Base-by-base conservation (phyloP, 106 monocot genomes). In the Ottelia alismoides region DNA sequence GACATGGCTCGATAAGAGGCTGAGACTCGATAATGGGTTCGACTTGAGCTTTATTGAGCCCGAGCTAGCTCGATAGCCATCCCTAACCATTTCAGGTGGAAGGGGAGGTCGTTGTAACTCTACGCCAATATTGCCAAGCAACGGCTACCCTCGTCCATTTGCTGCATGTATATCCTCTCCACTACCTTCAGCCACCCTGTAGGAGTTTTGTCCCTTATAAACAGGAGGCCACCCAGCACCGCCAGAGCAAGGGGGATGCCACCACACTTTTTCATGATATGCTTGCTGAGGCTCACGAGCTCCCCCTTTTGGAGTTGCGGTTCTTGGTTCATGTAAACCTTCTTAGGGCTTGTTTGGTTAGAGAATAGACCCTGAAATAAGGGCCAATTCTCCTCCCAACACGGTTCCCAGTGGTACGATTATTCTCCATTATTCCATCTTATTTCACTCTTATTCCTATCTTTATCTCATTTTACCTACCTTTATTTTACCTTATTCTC, bases 221-320 rank as follows among this genome's bases (percentile, higher is more conserved):
- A 59, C 11, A 83, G 47, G 5, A 77, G 27, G 11, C 71, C 74
- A 55, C 70, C 74, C 20, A 83, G 23, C 12, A 78, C 70, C 32
- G 56, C 71, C 11, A 78, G 17, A 0, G 67, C 74, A 27, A 83
- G 74, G 28, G 83, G 83, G 45, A 74, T 51, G 44, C 83, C 83
- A 21, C 43, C 63, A 62, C 83, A 83, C 64, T 21, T 75, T 25
- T 55, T 64, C 17, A 58, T 56, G 22, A 78, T 46, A 17, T 67
- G 10, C 11, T 22, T 49, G 0, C 67, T 64, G 26, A 74, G 10
- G 19, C 50, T 30, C 49, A 69, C 61, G 19, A 83, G 51, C 45
- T 63, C 57, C 1, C 43, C 29, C 2, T 43, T 57, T 25, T 59
- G 70, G 17, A 22, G 16, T 43, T 27, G 12, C 1, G 20, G 19